Percentiles rank a stretch among this genome's conserved stretches.
Evolutionary conservation across 148 eudicot genomes (phyloP).

Genomic region (Nepenthes gracilis): DNA sequence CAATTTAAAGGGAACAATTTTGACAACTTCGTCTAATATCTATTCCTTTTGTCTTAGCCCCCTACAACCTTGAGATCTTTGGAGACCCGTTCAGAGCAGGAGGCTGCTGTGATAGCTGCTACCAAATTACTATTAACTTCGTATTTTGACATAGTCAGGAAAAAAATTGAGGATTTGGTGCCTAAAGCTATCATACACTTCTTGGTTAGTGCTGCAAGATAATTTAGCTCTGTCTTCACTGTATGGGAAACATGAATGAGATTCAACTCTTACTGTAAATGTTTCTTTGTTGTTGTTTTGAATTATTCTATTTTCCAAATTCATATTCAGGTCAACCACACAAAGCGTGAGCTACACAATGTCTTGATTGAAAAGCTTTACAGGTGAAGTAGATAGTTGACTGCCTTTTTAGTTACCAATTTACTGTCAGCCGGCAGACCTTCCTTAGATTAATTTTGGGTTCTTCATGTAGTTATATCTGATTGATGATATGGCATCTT

Average conservation of each 20-base stretch:
- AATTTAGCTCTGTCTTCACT: neutral
- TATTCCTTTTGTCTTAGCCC: conserved; percentile 23
- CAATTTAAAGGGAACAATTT: neutral
- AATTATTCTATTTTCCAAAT: conserved; percentile 3
- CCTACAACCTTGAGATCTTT: conserved; percentile 42
- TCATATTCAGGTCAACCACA: conserved; percentile 31
- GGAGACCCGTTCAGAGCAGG: conserved; percentile 39
- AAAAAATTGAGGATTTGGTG: conserved; percentile 38
- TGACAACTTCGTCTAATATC: conserved; percentile 1
- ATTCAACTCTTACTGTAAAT: neutral
- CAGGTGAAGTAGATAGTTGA: conserved; percentile 18
- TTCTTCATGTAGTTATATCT: neutral
- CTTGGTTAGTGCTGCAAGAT: conserved; percentile 22
- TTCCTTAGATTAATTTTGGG: neutral
- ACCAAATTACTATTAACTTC: conserved; percentile 29
- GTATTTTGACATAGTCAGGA: conserved; percentile 38
- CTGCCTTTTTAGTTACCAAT: neutral
- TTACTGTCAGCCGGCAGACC: neutral
- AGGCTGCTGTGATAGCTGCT: conserved; percentile 32
- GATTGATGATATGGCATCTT: conserved; percentile 4
- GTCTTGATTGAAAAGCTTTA: conserved; percentile 35
- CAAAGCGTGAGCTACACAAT: conserved; percentile 43
- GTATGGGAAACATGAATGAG: neutral
- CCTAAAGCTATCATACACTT: conserved; percentile 48
- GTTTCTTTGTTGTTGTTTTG: neutral